A percentile compares a stretch with the other conserved stretches of the same genome.
Evolutionary conservation across 192 early-diverging fungal species (phyloP).

Genomic region (Backusella macrospora): DNA sequence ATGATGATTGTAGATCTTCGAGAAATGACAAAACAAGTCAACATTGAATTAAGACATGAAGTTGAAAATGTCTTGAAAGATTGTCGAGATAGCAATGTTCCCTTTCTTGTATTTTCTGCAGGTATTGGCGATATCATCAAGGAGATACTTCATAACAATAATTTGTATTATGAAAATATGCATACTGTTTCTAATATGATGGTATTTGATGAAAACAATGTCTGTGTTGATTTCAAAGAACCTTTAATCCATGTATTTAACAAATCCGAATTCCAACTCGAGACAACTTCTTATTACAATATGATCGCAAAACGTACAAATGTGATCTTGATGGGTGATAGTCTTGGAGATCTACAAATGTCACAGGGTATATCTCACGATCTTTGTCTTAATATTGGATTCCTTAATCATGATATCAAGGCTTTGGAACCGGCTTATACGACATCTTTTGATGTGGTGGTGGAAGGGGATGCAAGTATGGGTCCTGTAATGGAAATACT

Average conservation of each 20-base stretch:
- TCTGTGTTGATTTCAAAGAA: conserved; percentile 62
- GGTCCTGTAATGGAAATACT: conserved; percentile 30
- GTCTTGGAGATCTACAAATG: conserved; percentile 73
- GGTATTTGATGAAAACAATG: conserved; percentile 57
- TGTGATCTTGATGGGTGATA: conserved; percentile 74
- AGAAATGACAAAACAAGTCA: conserved; percentile 52
- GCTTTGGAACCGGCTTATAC: conserved; percentile 51
- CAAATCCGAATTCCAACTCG: conserved; percentile 64
- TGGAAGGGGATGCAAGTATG: conserved; percentile 55
- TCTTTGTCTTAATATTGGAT: conserved; percentile 65
- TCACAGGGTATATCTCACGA: conserved; percentile 59
- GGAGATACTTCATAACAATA: conserved; percentile 47
- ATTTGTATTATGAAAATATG: conserved; percentile 55
- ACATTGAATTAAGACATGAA: conserved; percentile 52
- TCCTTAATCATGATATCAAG: conserved; percentile 69
- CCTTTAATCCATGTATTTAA: conserved; percentile 76
- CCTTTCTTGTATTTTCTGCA: conserved; percentile 74
- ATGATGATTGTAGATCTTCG: conserved; percentile 54
- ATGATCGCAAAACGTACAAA: conserved; percentile 52
- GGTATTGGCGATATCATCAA: conserved; percentile 70
- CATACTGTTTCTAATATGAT: conserved; percentile 75
- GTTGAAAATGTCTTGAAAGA: conserved; percentile 44
- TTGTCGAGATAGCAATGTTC: conserved; percentile 43
- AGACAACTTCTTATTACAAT: conserved; percentile 45
- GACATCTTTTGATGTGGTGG: conserved; percentile 67